Evolutionary conservation across 371 early-diverging fungal species (phyloP).

Genomic region (Rhizomucor pusillus): DNA sequence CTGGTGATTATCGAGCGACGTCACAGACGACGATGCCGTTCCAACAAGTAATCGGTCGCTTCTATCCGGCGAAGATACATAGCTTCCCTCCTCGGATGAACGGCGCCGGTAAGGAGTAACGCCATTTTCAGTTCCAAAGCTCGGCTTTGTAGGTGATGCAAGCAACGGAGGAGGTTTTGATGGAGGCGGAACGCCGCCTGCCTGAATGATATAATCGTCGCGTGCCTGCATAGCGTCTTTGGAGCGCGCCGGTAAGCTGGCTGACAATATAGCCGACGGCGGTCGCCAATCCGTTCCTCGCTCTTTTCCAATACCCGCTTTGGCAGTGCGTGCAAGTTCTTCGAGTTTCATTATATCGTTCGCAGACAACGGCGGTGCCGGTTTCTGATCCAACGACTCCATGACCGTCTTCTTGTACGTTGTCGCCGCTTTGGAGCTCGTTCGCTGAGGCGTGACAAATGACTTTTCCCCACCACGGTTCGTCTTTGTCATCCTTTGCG

Average conservation of each 20-base stretch:
- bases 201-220: slow-evolving; percentile 29
- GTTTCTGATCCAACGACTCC: slow-evolving; percentile 42
- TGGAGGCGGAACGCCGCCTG: slow-evolving; percentile 33
- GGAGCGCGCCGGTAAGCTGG: slow-evolving; percentile 8
- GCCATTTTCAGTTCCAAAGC: slow-evolving; percentile 6
- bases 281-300: slow-evolving; percentile 41
- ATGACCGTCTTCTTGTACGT: slow-evolving; percentile 39
- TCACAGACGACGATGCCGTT: slow-evolving; percentile 24
- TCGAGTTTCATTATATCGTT: slow-evolving; percentile 45
- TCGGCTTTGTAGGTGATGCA: slow-evolving; percentile 3
- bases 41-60: slow-evolving; percentile 35
- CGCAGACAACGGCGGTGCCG: slow-evolving; percentile 38
- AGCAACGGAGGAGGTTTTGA: slow-evolving; percentile 24
- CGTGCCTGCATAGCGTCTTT: slow-evolving; percentile 21
- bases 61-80: slow-evolving; percentile 33
- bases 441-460: too few relatives aligned
- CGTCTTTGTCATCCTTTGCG: slow-evolving; percentile 37
- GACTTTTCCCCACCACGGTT: slow-evolving; percentile 18
- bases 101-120: slow-evolving; percentile 3
- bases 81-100: slow-evolving; percentile 31
- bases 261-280: slow-evolving; percentile 36
- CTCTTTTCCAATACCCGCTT: slow-evolving; percentile 23
- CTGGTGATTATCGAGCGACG: slow-evolving; percentile 5
- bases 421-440: slow-evolving; percentile 22
- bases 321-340: slow-evolving; percentile 38